Evolutionary conservation across 257 asterid species (phyloP).

Genomic region (Sherardia arvensis): DNA sequence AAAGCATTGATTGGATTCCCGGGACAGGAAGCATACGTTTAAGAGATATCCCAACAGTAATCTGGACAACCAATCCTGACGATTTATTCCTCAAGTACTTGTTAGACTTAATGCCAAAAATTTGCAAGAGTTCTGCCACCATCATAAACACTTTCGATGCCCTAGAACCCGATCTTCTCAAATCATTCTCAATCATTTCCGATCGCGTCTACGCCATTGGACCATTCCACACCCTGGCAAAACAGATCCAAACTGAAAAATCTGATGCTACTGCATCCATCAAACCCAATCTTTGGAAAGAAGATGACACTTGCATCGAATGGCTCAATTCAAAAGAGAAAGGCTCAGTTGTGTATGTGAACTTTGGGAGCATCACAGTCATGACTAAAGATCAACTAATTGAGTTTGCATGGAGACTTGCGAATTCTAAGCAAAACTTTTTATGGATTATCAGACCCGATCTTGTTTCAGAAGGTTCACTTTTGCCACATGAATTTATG

Average conservation of each 20-base stretch:
- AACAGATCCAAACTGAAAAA: background rate
- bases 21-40: constrained; percentile 8
- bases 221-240: constrained; percentile 1
- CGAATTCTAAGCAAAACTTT: constrained; percentile 6
- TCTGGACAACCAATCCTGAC: constrained; percentile 9
- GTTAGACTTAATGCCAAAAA: background rate
- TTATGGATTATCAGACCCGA: constrained; percentile 11
- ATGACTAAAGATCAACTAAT: constrained; percentile 3
- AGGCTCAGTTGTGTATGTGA: constrained; percentile 4
- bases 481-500: background rate
- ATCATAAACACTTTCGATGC: constrained; percentile 8
- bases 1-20: constrained; percentile 17
- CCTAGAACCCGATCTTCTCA: constrained; percentile 1
- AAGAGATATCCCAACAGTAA: background rate
- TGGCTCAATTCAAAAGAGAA: constrained; percentile 2
- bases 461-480: background rate
- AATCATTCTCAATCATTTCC: background rate
- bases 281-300: constrained; percentile 9
- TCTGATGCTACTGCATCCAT: background rate
- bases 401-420: constrained; percentile 15
- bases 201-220: constrained; percentile 8
- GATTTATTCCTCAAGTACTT: background rate
- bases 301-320: constrained; percentile 3
- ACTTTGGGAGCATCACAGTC: constrained; percentile 8
- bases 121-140: background rate